Conservation (phyloP, 768 basidiomycete genomes). For the Podaxis rugospora region DNA sequence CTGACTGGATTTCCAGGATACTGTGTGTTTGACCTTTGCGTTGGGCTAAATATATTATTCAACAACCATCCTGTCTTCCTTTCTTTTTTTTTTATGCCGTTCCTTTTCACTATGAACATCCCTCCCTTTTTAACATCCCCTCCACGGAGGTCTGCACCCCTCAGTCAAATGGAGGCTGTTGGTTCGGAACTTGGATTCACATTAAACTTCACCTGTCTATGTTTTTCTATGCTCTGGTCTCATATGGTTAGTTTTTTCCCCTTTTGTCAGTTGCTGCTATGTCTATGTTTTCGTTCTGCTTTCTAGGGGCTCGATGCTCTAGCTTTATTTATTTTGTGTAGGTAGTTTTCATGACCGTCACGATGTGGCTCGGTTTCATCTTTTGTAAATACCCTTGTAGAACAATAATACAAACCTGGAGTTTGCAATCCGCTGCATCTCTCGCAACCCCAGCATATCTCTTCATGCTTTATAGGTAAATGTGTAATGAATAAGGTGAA, state of each 20-base stretch:
- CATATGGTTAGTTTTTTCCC: not conserved
- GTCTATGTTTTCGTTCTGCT: not conserved
- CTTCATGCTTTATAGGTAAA: not conserved
- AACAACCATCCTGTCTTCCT: not conserved
- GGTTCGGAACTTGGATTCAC: not conserved
- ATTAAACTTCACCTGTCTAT: not conserved
- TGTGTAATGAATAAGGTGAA: not conserved
- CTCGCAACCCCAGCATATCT: not conserved
- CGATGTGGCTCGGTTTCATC: not conserved
- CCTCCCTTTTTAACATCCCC: not conserved
- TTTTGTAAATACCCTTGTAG: not conserved
- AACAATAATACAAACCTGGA: constrained; percentile 3
- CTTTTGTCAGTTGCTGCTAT: not conserved
- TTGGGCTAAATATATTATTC: not conserved
- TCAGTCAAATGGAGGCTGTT: not conserved
- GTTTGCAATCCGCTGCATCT: not conserved
- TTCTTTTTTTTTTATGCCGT: not conserved
- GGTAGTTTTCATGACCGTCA: not conserved
- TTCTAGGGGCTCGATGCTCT: not conserved
- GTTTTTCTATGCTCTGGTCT: not conserved
- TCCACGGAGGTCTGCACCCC: not conserved
- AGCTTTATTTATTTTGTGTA: not conserved
- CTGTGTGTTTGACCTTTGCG: not conserved
- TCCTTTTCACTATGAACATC: not conserved
- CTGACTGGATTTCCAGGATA: not conserved